Percentiles rank a stretch among this genome's conserved stretches.
Evolutionary conservation across 177 flowering plant species (phyloP).

Genomic region (Vitis hybrid): DNA sequence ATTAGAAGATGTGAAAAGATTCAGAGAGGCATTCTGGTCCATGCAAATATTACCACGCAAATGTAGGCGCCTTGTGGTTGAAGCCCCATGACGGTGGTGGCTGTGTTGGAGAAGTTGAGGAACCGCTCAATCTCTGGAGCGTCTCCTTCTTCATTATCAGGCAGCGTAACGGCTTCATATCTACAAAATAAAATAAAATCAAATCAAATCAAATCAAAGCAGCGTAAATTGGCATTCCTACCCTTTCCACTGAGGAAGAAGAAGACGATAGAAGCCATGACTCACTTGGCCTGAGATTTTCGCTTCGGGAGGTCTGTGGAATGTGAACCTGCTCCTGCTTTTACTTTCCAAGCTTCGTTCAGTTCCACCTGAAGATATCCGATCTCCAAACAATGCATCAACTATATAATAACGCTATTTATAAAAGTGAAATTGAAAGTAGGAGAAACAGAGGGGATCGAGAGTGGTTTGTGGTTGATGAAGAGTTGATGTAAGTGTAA

Average conservation of each 20-base stretch:
- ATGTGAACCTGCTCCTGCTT: slow-evolving; percentile 47
- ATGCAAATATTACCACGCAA: slow-evolving; percentile 49
- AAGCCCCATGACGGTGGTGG: slow-evolving; percentile 34
- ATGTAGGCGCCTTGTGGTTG: slow-evolving; percentile 40
- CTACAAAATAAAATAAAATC: slow-evolving; percentile 28
- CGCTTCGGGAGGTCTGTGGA: slow-evolving; percentile 83
- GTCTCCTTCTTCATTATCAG: slow-evolving; percentile 45
- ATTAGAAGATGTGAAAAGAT: no score
- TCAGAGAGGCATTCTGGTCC: no score
- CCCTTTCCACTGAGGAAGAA: not conserved
- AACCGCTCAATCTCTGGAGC: slow-evolving; percentile 53
- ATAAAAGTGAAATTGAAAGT: not conserved
- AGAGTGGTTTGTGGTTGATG: not conserved
- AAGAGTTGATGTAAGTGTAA: not conserved
- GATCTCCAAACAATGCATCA: no score
- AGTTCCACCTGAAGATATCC: slow-evolving; percentile 56
- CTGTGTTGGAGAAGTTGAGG: slow-evolving; percentile 31
- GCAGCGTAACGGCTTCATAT: slow-evolving; percentile 72
- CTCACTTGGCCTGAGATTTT: slow-evolving; percentile 80
- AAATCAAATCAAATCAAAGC: not conserved
- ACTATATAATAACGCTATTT: no score
- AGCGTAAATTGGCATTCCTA: not conserved
- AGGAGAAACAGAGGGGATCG: not conserved
- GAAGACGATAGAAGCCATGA: not conserved
- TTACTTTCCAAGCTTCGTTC: slow-evolving; percentile 88